phyloP scores from a whole-genome alignment of 2,329 filamentous ascomycete genomes.

The Neocatenulostroma microsporum region DNA sequence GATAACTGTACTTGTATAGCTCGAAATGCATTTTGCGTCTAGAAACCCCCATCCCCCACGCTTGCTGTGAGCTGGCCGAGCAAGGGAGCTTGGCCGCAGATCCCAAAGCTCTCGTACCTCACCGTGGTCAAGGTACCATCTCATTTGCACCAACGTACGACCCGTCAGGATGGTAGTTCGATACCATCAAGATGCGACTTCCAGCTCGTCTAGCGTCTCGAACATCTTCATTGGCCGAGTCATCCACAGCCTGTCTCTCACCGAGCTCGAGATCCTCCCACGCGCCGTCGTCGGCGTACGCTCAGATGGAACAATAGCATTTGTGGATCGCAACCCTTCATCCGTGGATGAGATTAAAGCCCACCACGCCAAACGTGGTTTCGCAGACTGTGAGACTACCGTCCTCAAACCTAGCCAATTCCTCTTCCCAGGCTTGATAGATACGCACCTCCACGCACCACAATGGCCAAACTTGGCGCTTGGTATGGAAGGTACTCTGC shows the following conservation, averaged over 20 bases:
- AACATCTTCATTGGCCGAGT: constrained; percentile 13
- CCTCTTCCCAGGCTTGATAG: constrained; percentile 54
- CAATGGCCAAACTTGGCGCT: constrained; percentile 43
- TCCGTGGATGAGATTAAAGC: neutral
- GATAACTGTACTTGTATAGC: too few relatives aligned
- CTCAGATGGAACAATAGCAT: constrained; percentile 10
- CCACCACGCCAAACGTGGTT: constrained; percentile 1
- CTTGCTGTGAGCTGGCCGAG: too few relatives aligned
- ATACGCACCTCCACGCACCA: constrained; percentile 63
- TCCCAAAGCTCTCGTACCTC: too few relatives aligned
- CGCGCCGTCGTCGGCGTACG: constrained; percentile 9
- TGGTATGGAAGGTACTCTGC: constrained; percentile 30
- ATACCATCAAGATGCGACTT: neutral
- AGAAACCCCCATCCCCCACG: too few relatives aligned
- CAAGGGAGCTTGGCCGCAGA: too few relatives aligned
- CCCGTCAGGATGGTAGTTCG: neutral
- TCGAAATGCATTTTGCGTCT: too few relatives aligned
- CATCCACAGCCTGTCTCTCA: constrained; percentile 12
- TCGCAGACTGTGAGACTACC: constrained; percentile 16
- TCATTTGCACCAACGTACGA: too few relatives aligned
- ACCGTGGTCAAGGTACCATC: too few relatives aligned
- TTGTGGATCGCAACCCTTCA: constrained; percentile 2
- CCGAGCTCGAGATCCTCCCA: constrained; percentile 13
- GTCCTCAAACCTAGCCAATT: constrained; percentile 41
- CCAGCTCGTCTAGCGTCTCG: neutral